phyloP scores from a whole-genome alignment of 306 rosid species.

The Fragaria ananassa region DNA sequence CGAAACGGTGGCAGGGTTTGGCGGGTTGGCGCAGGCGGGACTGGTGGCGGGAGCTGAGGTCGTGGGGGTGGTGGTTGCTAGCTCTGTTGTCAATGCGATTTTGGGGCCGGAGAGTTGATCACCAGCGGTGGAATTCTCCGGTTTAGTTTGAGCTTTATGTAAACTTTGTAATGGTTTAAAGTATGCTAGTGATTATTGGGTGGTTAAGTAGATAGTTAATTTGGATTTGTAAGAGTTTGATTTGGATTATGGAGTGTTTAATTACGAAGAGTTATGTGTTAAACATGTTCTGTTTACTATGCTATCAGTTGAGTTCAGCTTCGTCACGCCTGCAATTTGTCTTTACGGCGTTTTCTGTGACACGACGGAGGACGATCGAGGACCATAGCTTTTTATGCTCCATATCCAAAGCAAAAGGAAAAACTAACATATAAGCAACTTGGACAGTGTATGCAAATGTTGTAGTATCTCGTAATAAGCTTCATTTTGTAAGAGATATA shows the following conservation, averaged over 20 bases:
- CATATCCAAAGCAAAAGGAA: not conserved
- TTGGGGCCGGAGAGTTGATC: constrained; percentile 64
- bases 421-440: not conserved
- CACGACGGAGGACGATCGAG: not conserved
- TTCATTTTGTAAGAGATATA: no score
- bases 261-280: not conserved
- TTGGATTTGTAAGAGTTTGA: not conserved
- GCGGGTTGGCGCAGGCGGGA: constrained; percentile 71
- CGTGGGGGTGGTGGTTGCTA: constrained; percentile 63
- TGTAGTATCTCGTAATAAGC: no score
- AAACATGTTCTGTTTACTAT: not conserved
- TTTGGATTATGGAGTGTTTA: not conserved
- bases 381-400: not conserved
- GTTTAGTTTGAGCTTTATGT: not conserved
- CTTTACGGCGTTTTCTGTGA: not conserved
- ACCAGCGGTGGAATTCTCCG: constrained; percentile 30
- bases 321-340: not conserved
- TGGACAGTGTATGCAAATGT: not conserved
- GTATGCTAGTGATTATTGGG: not conserved
- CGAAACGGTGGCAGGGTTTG: constrained; percentile 50
- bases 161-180: not conserved
- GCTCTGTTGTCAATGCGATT: constrained; percentile 69
- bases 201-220: not conserved
- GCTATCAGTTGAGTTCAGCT: not conserved
- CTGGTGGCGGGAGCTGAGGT: constrained; percentile 76